Evolutionary conservation across 2,329 filamentous ascomycete species (phyloP).

Genomic region (Corniculantispora saksenae): DNA sequence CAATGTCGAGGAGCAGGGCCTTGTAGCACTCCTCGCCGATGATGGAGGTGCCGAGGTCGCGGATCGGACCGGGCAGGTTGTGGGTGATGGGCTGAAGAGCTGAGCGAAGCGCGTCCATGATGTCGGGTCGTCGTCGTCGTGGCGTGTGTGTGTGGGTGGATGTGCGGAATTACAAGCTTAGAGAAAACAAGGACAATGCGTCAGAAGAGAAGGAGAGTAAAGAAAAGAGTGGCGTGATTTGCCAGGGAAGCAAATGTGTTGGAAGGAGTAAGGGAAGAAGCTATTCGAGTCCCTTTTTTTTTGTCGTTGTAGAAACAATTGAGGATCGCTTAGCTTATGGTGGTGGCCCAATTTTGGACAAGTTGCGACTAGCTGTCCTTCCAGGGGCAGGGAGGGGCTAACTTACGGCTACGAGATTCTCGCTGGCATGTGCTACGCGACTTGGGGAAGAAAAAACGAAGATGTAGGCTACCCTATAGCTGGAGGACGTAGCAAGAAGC

Average conservation of each 20-base stretch:
- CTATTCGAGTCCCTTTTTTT: neutral
- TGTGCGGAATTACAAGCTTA: neutral
- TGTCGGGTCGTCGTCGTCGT: slow-evolving; percentile 15
- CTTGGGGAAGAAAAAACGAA: neutral
- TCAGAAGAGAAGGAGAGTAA: neutral
- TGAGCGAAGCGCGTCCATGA: slow-evolving; percentile 63
- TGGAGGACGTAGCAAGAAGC: neutral
- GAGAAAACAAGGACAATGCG: neutral
- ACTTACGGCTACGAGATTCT: neutral
- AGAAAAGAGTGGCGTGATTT: slow-evolving; percentile 16
- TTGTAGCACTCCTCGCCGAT: slow-evolving; percentile 85
- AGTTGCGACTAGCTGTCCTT: neutral
- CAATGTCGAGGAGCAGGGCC: slow-evolving; percentile 80
- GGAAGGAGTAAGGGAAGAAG: neutral
- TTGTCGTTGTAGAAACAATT: neutral
- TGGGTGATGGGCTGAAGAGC: slow-evolving; percentile 69
- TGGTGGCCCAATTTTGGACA: neutral
- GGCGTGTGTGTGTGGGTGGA: slow-evolving; percentile 5
- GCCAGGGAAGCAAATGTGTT: neutral
- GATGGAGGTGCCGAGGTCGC: slow-evolving; percentile 74
- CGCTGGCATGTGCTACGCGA: slow-evolving; percentile 12
- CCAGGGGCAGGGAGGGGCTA: neutral
- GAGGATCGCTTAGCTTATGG: neutral
- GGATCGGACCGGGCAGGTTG: slow-evolving; percentile 72
- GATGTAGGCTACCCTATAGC: slow-evolving; percentile 1